phyloP scores from a whole-genome alignment of 345 rosid genomes.

The Eucalyptus viminalis region DNA sequence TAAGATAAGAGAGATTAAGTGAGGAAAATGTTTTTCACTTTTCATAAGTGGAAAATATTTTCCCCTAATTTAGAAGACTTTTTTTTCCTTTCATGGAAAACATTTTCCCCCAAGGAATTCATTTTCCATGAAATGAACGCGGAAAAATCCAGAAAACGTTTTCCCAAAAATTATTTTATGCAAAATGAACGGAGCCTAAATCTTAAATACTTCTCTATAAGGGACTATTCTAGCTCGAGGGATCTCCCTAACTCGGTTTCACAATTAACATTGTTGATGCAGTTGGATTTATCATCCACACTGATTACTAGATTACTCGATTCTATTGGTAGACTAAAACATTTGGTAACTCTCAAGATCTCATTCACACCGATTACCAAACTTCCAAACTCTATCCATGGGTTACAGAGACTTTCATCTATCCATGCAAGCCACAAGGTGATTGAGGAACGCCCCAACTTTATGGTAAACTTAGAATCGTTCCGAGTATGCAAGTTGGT shows the following conservation, averaged over 20 bases:
- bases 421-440: not conserved
- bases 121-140: too few relatives aligned
- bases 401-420: too few relatives aligned
- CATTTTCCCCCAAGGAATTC: too few relatives aligned
- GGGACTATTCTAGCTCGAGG: not conserved
- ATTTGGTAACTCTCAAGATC: not conserved
- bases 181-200: too few relatives aligned
- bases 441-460: not conserved
- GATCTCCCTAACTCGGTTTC: not conserved
- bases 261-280: not conserved
- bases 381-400: not conserved
- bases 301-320: not conserved
- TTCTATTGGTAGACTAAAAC: not conserved
- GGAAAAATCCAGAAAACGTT: too few relatives aligned
- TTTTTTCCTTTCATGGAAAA: too few relatives aligned
- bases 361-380: not conserved
- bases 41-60: too few relatives aligned
- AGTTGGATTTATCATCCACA: not conserved
- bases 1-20: too few relatives aligned
- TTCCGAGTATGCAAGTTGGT: not conserved
- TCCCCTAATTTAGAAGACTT: too few relatives aligned
- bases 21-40: too few relatives aligned
- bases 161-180: too few relatives aligned
- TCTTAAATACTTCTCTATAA: too few relatives aligned
- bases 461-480: not conserved